phyloP scores from a whole-genome alignment of 1,284 basidiomycete species.

The Ceratobasidium sp. region DNA sequence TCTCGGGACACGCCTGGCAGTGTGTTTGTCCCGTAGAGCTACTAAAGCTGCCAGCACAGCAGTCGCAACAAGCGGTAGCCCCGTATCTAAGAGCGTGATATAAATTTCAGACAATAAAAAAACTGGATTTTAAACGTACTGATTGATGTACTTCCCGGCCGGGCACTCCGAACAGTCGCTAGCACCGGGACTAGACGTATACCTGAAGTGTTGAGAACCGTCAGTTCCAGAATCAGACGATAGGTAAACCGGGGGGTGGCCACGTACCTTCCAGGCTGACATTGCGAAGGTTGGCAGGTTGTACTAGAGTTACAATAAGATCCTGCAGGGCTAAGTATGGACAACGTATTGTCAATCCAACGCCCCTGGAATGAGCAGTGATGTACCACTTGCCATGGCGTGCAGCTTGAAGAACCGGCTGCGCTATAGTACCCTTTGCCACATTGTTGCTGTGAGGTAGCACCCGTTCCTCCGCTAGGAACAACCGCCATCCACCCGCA shows the following conservation, averaged over 20 bases:
- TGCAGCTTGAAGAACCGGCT: constrained; percentile 24
- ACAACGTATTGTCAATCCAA: background rate
- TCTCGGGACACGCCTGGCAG: constrained; percentile 26
- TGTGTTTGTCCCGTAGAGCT: constrained; percentile 27
- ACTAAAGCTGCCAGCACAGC: constrained; percentile 40
- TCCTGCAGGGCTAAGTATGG: constrained; percentile 19
- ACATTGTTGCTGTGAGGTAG: constrained; percentile 2
- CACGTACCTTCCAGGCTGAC: constrained; percentile 31
- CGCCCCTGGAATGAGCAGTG: background rate
- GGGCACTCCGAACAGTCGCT: constrained; percentile 23
- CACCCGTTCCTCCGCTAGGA: background rate
- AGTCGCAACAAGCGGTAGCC: constrained; percentile 27
- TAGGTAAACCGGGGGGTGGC: background rate
- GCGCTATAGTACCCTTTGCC: constrained; percentile 25
- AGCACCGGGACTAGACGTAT: constrained; percentile 3
- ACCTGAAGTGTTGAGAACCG: background rate
- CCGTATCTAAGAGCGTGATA: constrained; percentile 8
- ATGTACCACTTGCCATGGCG: background rate
- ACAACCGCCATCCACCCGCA: constrained; percentile 11
- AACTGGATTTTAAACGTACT: constrained; percentile 11
- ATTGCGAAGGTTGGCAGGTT: constrained; percentile 22
- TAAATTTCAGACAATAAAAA: background rate
- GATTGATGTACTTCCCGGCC: constrained; percentile 23
- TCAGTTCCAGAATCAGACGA: background rate
- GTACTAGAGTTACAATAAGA: constrained; percentile 25